Conservation (phyloP, 495 filamentous ascomycete genomes). For the Xylaria telfairii region DNA sequence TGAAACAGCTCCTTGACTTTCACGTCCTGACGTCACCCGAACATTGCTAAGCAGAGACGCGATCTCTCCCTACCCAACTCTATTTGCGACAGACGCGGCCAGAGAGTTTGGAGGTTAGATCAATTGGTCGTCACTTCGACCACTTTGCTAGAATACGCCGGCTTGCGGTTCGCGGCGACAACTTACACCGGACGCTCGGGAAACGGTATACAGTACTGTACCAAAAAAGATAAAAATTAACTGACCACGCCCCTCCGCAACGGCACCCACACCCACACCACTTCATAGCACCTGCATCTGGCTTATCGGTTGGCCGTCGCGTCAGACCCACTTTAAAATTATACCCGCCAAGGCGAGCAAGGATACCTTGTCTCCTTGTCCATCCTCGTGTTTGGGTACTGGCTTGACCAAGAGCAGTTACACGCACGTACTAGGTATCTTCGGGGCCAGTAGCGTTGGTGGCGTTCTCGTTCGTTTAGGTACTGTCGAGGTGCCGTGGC, state of each 20-base stretch:
- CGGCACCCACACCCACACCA: background rate
- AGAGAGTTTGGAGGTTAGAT: background rate
- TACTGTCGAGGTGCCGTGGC: background rate
- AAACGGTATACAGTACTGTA: too few species aligned
- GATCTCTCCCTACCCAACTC: constrained; percentile 7
- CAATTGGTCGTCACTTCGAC: constrained; percentile 13
- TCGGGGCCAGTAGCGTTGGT: background rate
- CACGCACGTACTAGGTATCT: background rate
- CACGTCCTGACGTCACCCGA: constrained; percentile 21
- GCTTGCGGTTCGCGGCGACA: background rate
- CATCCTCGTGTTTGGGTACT: constrained; percentile 5
- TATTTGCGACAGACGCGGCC: constrained; percentile 13
- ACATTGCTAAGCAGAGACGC: constrained; percentile 3
- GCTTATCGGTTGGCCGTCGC: constrained; percentile 13
- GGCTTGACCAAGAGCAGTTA: background rate
- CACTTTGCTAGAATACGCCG: background rate
- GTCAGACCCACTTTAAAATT: constrained; percentile 11
- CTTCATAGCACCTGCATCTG: background rate
- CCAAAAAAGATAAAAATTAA: background rate
- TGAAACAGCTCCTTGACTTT: constrained; percentile 22
- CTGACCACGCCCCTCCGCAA: constrained; percentile 1
- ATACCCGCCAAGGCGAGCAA: constrained; percentile 12
- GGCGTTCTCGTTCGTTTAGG: background rate
- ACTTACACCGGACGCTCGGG: background rate
- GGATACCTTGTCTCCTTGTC: background rate